Evolutionary conservation across 371 early-diverging fungal genomes (phyloP).

Genomic region (Mortierella polycephala): DNA sequence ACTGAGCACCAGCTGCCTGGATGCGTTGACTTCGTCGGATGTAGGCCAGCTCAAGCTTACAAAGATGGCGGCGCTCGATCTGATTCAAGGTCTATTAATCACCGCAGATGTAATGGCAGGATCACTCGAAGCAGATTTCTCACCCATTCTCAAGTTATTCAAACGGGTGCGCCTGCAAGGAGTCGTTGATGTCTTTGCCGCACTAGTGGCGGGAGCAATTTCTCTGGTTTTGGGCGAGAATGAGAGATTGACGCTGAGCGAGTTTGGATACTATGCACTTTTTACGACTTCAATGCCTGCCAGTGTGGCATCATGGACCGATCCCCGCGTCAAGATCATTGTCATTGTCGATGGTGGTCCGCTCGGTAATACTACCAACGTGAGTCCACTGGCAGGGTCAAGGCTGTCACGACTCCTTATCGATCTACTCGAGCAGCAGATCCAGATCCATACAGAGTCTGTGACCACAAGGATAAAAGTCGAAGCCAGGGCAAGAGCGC

Average conservation of each 20-base stretch:
- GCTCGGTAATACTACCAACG: too few relatives aligned
- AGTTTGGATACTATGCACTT: constrained; percentile 51
- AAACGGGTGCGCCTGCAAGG: constrained; percentile 34
- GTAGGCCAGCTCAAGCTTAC: constrained; percentile 27
- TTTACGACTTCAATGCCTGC: constrained; percentile 50
- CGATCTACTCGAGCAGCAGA: constrained; percentile 35
- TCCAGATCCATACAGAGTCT: constrained; percentile 31
- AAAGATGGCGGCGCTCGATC: constrained; percentile 31
- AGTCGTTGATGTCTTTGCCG: constrained; percentile 47
- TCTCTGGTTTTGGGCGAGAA: constrained; percentile 35
- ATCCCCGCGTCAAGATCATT: constrained; percentile 40
- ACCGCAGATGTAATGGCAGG: background rate
- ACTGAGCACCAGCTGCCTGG: constrained; percentile 22
- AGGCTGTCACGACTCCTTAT: constrained; percentile 26
- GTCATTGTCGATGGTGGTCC: constrained; percentile 35
- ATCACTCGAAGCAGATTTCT: constrained; percentile 10
- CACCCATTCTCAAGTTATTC: constrained; percentile 32
- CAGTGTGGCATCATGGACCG: constrained; percentile 43
- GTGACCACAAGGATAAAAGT: constrained; percentile 15
- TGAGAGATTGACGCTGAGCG: constrained; percentile 41
- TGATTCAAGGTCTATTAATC: constrained; percentile 45
- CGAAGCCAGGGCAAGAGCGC: constrained; percentile 12
- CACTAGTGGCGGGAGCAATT: constrained; percentile 44
- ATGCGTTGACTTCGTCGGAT: constrained; percentile 34
- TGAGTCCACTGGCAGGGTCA: constrained; percentile 13